These are phyloP conservation scores for Pleurotus tuoliensis DNA, from an alignment of 768 basidiomycete species.

Conservation along the genomic window DNA sequence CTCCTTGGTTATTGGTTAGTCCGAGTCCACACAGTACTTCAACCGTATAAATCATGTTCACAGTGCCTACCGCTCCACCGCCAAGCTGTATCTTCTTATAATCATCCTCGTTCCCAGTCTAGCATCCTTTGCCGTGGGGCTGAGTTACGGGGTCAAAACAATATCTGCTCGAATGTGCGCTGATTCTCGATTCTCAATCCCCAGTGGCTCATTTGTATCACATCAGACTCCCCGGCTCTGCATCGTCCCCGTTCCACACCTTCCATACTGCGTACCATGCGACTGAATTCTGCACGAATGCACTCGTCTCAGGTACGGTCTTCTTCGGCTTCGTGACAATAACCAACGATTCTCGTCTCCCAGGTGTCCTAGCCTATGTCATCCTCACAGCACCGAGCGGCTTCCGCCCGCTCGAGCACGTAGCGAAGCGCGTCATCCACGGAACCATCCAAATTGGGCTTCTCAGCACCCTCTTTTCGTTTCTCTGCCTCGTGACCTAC, in stretches of 20 bases:
- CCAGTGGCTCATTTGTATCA: background rate
- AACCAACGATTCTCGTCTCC: background rate
- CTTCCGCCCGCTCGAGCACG: background rate
- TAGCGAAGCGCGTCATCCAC: background rate
- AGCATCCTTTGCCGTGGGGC: background rate
- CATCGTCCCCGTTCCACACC: background rate
- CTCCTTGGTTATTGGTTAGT: background rate
- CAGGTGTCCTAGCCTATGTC: background rate
- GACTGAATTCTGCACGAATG: background rate
- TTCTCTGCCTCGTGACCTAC: background rate
- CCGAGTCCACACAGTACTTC: background rate
- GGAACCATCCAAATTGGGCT: background rate
- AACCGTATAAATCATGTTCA: too few relatives aligned
- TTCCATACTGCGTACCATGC: background rate
- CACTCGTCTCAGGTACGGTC: background rate
- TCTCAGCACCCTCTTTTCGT: background rate
- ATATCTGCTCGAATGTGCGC: background rate
- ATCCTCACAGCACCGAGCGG: background rate
- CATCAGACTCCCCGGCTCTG: background rate
- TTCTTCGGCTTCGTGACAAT: background rate
- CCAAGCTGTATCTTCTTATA: background rate
- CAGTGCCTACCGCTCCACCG: background rate
- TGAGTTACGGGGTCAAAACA: background rate
- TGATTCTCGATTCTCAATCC: background rate
- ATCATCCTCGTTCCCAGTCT: background rate